These are phyloP conservation scores for Trametes versicolor DNA, from an alignment of 1,284 basidiomycete species.

Conservation along the genomic window DNA sequence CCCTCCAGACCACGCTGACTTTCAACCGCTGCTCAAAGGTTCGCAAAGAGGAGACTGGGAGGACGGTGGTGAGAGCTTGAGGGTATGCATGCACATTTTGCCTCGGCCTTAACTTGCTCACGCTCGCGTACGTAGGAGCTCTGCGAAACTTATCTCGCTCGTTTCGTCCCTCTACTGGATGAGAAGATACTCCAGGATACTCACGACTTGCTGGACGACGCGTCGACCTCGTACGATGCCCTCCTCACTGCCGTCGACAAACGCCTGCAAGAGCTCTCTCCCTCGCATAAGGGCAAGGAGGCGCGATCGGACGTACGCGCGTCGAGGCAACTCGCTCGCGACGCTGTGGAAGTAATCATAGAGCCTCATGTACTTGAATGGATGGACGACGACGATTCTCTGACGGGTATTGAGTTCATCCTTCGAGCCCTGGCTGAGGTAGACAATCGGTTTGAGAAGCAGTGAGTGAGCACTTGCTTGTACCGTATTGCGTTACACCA, in stretches of 20 bases:
- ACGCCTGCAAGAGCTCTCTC: constrained; percentile 11
- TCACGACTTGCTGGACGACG: constrained; percentile 11
- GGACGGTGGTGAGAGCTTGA: constrained; percentile 42
- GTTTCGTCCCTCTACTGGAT: constrained; percentile 26
- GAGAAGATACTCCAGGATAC: constrained; percentile 19
- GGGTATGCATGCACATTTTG: constrained; percentile 36
- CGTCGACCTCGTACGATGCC: constrained; percentile 19
- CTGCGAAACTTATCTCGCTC: constrained; percentile 28
- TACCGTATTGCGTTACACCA: not conserved
- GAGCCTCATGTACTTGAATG: constrained; percentile 54
- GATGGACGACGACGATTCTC: constrained; percentile 55
- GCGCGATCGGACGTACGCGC: not conserved
- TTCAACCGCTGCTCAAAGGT: constrained; percentile 43
- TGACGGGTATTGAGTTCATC: constrained; percentile 44
- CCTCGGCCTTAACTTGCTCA: not conserved
- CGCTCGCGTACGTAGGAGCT: constrained; percentile 21
- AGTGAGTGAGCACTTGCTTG: constrained; percentile 16
- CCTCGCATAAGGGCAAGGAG: not conserved
- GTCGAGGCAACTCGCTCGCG: constrained; percentile 44
- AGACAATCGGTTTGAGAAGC: constrained; percentile 47
- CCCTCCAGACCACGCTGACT: constrained; percentile 40
- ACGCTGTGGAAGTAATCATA: constrained; percentile 49
- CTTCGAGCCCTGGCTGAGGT: constrained; percentile 38
- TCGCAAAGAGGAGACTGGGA: constrained; percentile 49
- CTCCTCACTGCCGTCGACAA: constrained; percentile 22